Evolutionary conservation across 352 stramenopile species (phyloP).

Genomic region (Phytophthora palmivora): DNA sequence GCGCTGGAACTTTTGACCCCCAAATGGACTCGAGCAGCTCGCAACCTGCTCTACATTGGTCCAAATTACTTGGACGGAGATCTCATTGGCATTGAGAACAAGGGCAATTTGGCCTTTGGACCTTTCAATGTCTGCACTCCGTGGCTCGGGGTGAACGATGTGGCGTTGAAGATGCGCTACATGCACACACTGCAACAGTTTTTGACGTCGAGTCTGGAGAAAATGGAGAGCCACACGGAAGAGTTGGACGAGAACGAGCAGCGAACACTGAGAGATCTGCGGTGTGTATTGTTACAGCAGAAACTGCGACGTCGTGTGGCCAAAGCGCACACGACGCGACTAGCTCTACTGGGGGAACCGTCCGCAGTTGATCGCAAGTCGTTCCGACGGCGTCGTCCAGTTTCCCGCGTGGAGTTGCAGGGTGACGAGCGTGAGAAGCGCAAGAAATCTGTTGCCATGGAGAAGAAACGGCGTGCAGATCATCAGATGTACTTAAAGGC

Average conservation of each 20-base stretch:
- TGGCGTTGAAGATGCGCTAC: constrained; percentile 77
- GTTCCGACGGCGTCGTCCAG: constrained; percentile 74
- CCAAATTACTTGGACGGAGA: constrained; percentile 75
- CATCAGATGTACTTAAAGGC: constrained; percentile 85
- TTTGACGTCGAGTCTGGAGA: constrained; percentile 65
- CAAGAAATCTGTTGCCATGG: constrained; percentile 83
- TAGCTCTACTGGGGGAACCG: constrained; percentile 74
- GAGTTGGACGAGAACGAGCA: constrained; percentile 51
- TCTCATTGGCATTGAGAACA: constrained; percentile 63
- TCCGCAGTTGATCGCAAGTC: constrained; percentile 72
- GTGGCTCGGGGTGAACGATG: constrained; percentile 74
- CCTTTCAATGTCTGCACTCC: constrained; percentile 64
- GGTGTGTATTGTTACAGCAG: constrained; percentile 79
- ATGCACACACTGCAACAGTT: constrained; percentile 79
- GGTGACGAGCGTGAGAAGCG: constrained; percentile 79
- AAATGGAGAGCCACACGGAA: constrained; percentile 52
- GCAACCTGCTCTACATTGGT: constrained; percentile 65
- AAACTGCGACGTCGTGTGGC: constrained; percentile 70
- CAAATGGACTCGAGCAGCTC: constrained; percentile 65
- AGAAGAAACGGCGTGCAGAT: constrained; percentile 81
- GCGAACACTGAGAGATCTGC: constrained; percentile 63
- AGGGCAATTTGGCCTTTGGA: constrained; percentile 61
- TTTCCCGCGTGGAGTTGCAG: constrained; percentile 69
- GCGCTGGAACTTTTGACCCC: constrained; percentile 52
- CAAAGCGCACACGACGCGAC: constrained; percentile 63